Evolutionary conservation across 768 basidiomycete species (phyloP).

Genomic region (Ramaria rubella): DNA sequence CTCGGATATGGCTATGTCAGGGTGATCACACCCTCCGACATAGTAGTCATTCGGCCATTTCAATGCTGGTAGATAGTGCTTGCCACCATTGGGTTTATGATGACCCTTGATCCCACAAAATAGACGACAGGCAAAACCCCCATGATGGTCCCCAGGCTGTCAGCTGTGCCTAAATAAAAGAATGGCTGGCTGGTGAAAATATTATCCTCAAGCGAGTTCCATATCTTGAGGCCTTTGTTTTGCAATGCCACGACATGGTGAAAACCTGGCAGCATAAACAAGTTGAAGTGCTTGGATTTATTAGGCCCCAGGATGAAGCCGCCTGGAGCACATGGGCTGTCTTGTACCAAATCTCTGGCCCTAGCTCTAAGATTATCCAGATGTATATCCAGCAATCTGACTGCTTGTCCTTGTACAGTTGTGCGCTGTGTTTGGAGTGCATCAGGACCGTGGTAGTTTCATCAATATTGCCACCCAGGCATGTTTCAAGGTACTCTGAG

Average conservation of each 20-base stretch:
- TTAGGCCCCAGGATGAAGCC: conserved; percentile 18
- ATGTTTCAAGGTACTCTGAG: conserved; percentile 13
- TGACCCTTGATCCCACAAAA: conserved; percentile 26
- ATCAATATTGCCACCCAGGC: conserved; percentile 9
- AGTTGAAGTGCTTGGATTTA: conserved; percentile 25
- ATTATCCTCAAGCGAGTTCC: conserved; percentile 21
- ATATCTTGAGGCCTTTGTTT: conserved; percentile 26
- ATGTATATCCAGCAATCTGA: conserved; percentile 31
- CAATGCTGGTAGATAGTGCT: too few species aligned
- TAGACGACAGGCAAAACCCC: conserved; percentile 27
- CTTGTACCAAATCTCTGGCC: conserved; percentile 25
- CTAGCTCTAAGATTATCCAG: conserved; percentile 19
- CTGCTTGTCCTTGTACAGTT: conserved; percentile 25
- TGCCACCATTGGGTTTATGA: too few species aligned
- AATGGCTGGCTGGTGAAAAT: conserved; percentile 17
- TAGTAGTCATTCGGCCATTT: too few species aligned
- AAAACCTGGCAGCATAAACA: conserved; percentile 25
- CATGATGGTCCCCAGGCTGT: conserved; percentile 30
- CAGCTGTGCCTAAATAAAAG: conserved; percentile 22
- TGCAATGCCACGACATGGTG: conserved; percentile 29
- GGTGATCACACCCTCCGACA: conserved; percentile 25
- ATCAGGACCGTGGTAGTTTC: conserved; percentile 13
- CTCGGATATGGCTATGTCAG: background rate
- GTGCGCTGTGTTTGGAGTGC: conserved; percentile 23
- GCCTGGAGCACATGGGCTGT: conserved; percentile 24